Evolutionary conservation across 306 rosid genomes (phyloP), one percentile per base, ranked within the genome.

Genomic region (Quercus bicolor): DNA sequence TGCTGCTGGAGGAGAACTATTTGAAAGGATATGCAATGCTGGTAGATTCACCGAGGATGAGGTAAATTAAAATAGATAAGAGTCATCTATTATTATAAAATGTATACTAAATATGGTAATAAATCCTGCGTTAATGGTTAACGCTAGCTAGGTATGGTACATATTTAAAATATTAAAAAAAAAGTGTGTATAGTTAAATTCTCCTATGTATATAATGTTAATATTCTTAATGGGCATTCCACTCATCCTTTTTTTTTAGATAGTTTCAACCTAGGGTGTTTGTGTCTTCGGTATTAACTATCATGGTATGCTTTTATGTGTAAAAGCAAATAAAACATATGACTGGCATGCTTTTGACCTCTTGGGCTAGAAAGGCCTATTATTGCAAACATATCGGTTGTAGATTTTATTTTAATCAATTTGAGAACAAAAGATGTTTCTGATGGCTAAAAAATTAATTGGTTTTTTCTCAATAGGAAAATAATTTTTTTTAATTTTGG

Each of bases 11-110:
- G 99, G 99, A 84, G 99, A 96, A 81, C 89, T 96, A 70, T 96
- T 93, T 74, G 98, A 89, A 82, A 93, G 94, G 84, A 96, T 96
- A 81, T 91, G 98, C 83, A 90, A 82, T 78, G 99, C 99, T 6
- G 99, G 99, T 68, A 91, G 97, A 90, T 96, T 96, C 86, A 87
- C 92, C 70, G 99, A 96, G 79, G 99, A 96, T 59, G 99, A 96
- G 98, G 99, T 95, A 80, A 59, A 24, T 57, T 60, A 55, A 77
- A 19, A 1, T 56, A 52, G 11, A 75, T 51, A 29, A 54, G 13
- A 28, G 59, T 40, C 45, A 40, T 40, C 45, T 40, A 8, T 7
- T 2, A 2, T 40, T 40, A 40, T 40, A 40, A 40, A 8, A 40
- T 40, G 45, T 2, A 40, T 40, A 40, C 3, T 7, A 40, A 40